Evolutionary conservation across 345 rosid genomes (phyloP), one percentile per base, ranked within the genome.

Genomic region (Tarenaya hassleriana): DNA sequence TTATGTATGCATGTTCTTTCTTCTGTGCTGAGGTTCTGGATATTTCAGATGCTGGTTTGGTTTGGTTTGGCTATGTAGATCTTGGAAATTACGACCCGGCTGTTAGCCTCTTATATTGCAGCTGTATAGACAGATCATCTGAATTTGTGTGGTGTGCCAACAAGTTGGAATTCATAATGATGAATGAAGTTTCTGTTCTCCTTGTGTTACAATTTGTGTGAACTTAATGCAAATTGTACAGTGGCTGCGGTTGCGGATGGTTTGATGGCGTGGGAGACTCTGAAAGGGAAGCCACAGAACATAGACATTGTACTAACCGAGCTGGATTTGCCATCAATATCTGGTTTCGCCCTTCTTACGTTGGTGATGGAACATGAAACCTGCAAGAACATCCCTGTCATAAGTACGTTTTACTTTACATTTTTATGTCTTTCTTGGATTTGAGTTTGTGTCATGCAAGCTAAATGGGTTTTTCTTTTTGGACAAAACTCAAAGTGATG

Each of bases 221-320:
- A 13, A 8, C 39, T 27, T 32, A 51, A 31, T 14, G 52, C 9
- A 9, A 50, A 52, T 47, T 3, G 19, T 40, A 66, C 76, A 85
- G 95, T 85, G 59, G 47, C 58, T 41, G 95, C 87, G 16, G 95
- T 77, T 60, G 61, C 80, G 11, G 90, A 85, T 80, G 95, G 95
- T 16, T 71, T 82, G 73, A 73, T 39, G 69, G 95, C 95, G 3
- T 85, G 87, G 95, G 95, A 85, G 69, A 66, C 57, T 19, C 54
- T 85, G 27, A 85, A 82, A 64, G 64, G 60, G 45, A 49, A 51
- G 32, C 76, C 78, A 0, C 65, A 73, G 51, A 66, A 52, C 60
- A 66, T 85, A 40, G 95, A 85, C 58, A 72, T 82, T 42, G 67
- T 85, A 53, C 57, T 85, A 56, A 85, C 95, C 1, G 95, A 82